A percentile compares a stretch with the other conserved stretches of the same genome.
Conservation (phyloP, 2,329 filamentous ascomycete genomes). For the Davidsoniella neocaledoniae region DNA sequence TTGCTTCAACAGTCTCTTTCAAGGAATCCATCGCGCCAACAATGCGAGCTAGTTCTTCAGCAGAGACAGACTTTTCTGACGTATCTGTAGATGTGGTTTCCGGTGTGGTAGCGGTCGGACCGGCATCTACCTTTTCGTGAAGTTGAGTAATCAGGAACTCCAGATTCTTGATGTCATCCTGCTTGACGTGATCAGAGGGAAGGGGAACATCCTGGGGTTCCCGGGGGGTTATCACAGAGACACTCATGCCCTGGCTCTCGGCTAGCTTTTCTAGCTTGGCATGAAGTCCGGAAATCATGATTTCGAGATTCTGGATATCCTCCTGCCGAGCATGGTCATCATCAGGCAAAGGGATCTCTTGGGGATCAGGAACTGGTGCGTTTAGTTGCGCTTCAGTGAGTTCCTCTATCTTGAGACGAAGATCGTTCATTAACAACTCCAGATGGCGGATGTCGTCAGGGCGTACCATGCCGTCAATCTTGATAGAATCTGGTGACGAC, state of each 20-base stretch:
- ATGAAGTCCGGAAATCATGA: conserved; percentile 9
- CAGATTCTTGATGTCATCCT: conserved; percentile 68
- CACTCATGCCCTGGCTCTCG: conserved; percentile 1
- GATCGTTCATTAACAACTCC: conserved; percentile 64
- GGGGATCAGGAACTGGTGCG: conserved; percentile 32
- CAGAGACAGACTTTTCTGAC: conserved; percentile 22
- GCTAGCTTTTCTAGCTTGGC: conserved; percentile 10
- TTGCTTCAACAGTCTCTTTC: conserved; percentile 29
- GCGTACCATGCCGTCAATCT: conserved; percentile 25
- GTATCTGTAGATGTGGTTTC: conserved; percentile 18
- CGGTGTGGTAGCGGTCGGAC: conserved; percentile 20
- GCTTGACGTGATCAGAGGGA: conserved; percentile 36
- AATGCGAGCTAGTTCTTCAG: conserved; percentile 37
- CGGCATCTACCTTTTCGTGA: conserved; percentile 58
- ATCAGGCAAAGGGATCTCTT: conserved; percentile 11
- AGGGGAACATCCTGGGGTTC: not conserved
- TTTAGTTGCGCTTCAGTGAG: conserved; percentile 8
- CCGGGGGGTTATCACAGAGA: not conserved
- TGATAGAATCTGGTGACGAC: conserved; percentile 25
- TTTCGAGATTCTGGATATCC: conserved; percentile 11
- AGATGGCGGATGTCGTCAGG: conserved; percentile 73
- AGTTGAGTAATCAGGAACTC: conserved; percentile 72
- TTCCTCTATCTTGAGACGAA: conserved; percentile 64
- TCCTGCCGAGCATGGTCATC: conserved; percentile 8
- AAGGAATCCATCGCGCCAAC: conserved; percentile 36